Evolutionary conservation across 257 asterid genomes (phyloP).

Genomic region (Perilla frutescens): DNA sequence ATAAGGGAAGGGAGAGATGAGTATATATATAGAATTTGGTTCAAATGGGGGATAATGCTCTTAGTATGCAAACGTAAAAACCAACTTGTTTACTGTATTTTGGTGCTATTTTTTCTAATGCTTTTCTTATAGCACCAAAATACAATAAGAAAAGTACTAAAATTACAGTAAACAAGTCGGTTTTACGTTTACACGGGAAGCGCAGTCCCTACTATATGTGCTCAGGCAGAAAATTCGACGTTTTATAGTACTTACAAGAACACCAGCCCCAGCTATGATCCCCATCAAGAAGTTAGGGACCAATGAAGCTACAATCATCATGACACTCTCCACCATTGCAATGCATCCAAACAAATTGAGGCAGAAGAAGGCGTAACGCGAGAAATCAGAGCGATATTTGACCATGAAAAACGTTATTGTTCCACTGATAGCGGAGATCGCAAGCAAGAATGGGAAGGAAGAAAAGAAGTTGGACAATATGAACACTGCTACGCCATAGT

Average conservation of each 20-base stretch:
- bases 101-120: too few relatives aligned
- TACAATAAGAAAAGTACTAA: too few relatives aligned
- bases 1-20: background rate
- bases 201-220: too few relatives aligned
- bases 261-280: conserved; percentile 89
- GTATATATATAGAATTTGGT: too few relatives aligned
- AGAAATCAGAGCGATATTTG: conserved; percentile 61
- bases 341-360: conserved; percentile 79
- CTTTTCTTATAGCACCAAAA: too few relatives aligned
- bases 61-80: too few relatives aligned
- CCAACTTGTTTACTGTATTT: too few relatives aligned
- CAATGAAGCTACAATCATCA: conserved; percentile 92
- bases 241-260: conserved; percentile 61
- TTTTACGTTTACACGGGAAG: too few relatives aligned
- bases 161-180: too few relatives aligned
- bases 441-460: conserved; percentile 78
- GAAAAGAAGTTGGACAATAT: conserved; percentile 83
- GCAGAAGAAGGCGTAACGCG: conserved; percentile 71
- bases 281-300: conserved; percentile 98
- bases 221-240: background rate
- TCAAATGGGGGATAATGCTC: too few relatives aligned
- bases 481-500: conserved; percentile 83
- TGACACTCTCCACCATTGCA: conserved; percentile 89
- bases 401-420: conserved; percentile 83
- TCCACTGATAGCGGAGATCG: conserved; percentile 64